Evolutionary conservation across 495 filamentous ascomycete genomes (phyloP), one percentile per base, ranked within the genome.

Genomic region (Lepidopterella palustris): DNA sequence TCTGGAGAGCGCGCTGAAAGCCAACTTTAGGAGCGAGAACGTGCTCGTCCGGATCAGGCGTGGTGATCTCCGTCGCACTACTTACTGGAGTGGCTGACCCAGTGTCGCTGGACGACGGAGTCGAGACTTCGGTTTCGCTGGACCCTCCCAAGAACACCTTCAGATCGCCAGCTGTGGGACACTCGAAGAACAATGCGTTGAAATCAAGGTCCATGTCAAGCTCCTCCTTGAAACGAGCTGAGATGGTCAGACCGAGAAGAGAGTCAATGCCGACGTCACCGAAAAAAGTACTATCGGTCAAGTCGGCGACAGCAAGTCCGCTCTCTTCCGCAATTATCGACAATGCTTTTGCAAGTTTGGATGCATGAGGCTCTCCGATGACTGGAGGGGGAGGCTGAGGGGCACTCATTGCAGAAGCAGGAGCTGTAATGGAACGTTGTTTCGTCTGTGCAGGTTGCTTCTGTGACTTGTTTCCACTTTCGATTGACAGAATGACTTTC

Each of bases 181-280:
- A 70, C 45, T 86, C 81, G 15, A 79, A 71, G 63, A 88, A 85
- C 20, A 84, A 66, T 23, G 71, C 82, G 55, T 74, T 84, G n/a
- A 88, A 55, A 48, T 81, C 74, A 56, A 87, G 52, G 23, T 80
- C 77, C 45, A 49, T 49, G 45, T 15, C 20, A 49, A 85, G 65
- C 50, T 86, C 78, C 45, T 84, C 82, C 20, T 78, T 74, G 35
- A 84, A 72, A 27, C 78, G 72, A 31, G 78, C 77, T 51, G 71
- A 9, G 18, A 18, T 40, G 9, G 35, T 9, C 9, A 40, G 35
- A 9, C 9, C 18, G 35, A 40, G 45, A 18, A 23, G n/a, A 15
- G 20, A 15, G 15, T 23, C 45, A 49, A 18, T 23, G 45, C 45
- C 15, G 45, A 49, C 45, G n/a, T 23, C 45, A 20, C 15, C 24